These are phyloP conservation scores for Chytridium lagenaria DNA, from an alignment of 371 early-diverging fungal species.

Conservation along the genomic window DNA sequence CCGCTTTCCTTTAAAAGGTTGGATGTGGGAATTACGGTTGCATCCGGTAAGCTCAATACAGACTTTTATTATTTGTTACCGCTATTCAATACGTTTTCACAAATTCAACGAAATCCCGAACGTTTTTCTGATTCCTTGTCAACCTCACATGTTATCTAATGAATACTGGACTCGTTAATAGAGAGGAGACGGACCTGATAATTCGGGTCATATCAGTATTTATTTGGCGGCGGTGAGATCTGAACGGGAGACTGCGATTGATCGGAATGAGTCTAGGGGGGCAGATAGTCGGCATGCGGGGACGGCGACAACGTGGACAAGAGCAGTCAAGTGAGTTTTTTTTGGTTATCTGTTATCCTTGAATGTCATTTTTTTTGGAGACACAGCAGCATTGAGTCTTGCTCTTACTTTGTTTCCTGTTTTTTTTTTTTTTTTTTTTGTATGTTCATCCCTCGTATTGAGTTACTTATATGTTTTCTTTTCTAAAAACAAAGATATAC, in stretches of 20 bases:
- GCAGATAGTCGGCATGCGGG: not conserved
- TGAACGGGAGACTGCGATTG: constrained; percentile 9
- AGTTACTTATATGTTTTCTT: no score
- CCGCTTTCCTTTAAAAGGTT: no score
- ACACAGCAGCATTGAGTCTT: not conserved
- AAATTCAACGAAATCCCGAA: no score
- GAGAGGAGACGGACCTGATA: constrained; percentile 24
- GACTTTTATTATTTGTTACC: not conserved
- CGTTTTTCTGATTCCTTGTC: no score
- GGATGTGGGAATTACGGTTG: constrained; percentile 21
- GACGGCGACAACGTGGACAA: constrained; percentile 5
- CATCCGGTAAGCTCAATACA: constrained; percentile 15
- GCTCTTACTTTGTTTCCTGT: not conserved
- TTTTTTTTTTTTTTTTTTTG: not conserved
- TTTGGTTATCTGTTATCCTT: not conserved
- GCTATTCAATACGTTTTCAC: not conserved
- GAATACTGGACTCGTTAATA: not conserved
- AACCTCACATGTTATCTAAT: not conserved
- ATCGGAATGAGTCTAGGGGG: constrained; percentile 11
- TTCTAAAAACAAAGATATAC: constrained; percentile 12
- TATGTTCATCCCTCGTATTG: not conserved
- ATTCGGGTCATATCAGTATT: constrained; percentile 18
- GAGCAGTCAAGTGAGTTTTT: constrained; percentile 12
- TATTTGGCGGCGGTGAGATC: constrained; percentile 20
- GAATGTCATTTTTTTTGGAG: not conserved